These are phyloP conservation scores for Firmiana major DNA, from an alignment of 345 rosid genomes.

Conservation along the genomic window DNA sequence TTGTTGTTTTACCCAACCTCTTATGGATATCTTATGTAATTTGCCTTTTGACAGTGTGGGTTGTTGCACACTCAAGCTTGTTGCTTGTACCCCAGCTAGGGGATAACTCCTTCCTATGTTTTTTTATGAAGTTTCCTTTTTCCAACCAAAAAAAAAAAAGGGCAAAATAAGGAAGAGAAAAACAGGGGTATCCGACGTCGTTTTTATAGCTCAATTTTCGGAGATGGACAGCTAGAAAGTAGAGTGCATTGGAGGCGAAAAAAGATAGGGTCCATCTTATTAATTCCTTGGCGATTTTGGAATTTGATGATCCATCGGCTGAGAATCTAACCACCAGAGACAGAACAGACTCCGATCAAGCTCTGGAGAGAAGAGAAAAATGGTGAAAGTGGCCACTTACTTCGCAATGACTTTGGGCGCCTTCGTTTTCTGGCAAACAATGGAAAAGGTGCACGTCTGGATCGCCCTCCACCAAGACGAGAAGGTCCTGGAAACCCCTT, in stretches of 20 bases:
- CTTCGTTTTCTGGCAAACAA: slow-evolving; percentile 79
- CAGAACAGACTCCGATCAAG: background rate
- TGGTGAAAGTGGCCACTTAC: slow-evolving; percentile 69
- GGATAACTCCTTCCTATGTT: no score
- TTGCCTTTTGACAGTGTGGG: no score
- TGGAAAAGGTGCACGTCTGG: slow-evolving; percentile 94
- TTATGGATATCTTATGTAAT: no score
- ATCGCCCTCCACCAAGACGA: slow-evolving; percentile 79
- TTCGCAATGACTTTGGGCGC: slow-evolving; percentile 79
- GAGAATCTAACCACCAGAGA: background rate
- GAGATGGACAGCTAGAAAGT: background rate
- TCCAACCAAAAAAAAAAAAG: no score
- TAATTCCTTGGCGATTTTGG: background rate
- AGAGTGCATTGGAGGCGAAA: background rate
- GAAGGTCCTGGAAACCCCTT: slow-evolving; percentile 42
- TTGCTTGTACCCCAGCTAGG: no score
- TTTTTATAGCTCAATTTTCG: background rate
- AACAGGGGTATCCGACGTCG: background rate
- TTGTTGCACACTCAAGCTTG: no score
- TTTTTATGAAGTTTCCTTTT: no score
- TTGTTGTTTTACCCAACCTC: no score
- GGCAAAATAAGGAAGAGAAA: no score
- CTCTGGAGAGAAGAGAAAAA: slow-evolving; percentile 13
- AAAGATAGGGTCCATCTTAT: background rate
- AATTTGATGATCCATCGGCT: background rate